These are phyloP conservation scores for Beauveria brongniartii DNA, from an alignment of 2,329 filamentous ascomycete species.

Conservation along the genomic window DNA sequence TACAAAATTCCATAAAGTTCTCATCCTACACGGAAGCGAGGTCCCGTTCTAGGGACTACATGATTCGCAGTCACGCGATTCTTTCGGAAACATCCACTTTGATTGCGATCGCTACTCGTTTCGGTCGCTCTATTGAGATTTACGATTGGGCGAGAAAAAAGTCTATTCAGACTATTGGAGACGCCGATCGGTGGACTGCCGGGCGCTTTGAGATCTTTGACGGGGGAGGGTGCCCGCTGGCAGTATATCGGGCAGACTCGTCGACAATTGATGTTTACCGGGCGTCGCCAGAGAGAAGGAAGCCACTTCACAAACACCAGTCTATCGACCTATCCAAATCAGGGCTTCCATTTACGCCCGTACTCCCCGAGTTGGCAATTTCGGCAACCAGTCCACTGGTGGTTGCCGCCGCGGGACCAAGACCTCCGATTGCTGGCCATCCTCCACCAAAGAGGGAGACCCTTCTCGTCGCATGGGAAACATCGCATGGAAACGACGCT, in stretches of 20 bases:
- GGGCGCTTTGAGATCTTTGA: constrained; percentile 28
- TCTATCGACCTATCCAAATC: constrained; percentile 28
- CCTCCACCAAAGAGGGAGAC: constrained; percentile 31
- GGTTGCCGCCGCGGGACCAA: constrained; percentile 29
- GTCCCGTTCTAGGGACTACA: constrained; percentile 31
- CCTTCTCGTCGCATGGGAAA: constrained; percentile 32
- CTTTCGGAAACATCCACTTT: constrained; percentile 31
- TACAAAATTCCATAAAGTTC: constrained; percentile 41
- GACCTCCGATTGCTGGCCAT: constrained; percentile 28
- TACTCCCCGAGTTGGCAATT: constrained; percentile 32
- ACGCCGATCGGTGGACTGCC: constrained; percentile 31
- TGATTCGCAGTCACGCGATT: constrained; percentile 35
- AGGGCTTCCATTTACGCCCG: constrained; percentile 28
- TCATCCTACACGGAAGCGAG: constrained; percentile 31
- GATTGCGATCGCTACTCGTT: constrained; percentile 30
- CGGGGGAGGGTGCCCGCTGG: constrained; percentile 25
- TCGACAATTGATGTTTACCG: constrained; percentile 27
- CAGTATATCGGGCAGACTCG: constrained; percentile 26
- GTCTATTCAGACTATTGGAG: constrained; percentile 29
- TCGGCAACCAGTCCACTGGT: constrained; percentile 31
- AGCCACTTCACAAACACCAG: constrained; percentile 27
- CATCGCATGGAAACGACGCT: constrained; percentile 18
- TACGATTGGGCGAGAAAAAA: constrained; percentile 33
- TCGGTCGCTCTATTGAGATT: constrained; percentile 31
- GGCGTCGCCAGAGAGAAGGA: constrained; percentile 23